Base-by-base conservation (phyloP, 495 filamentous ascomycete genomes). In the Neurospora discreta region DNA sequence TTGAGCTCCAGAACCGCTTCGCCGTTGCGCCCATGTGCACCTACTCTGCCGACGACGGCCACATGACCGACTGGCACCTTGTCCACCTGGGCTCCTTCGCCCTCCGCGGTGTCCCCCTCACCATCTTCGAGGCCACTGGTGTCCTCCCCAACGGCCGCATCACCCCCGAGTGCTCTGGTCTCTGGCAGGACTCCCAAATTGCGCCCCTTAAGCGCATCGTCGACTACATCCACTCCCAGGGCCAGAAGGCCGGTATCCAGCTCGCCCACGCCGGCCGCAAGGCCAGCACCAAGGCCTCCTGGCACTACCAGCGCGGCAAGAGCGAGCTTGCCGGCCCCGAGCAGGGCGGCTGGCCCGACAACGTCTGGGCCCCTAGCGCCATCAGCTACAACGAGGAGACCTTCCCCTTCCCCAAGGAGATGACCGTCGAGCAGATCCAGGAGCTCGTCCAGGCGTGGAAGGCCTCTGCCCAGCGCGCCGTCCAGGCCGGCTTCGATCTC, bases 241-340 rank as follows among this genome's bases (percentile, higher is more conserved):
- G 85, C 73, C 87, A 88, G 73, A 89, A 92, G 76, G 80, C 90
- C 42, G 90, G 86, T 16, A 89, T 94, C 73, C 92, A 94, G 80
- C 84, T 94, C 13, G 89, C 82, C 4, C 92, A 94, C 76, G 90
- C 91, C 26, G 92, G 92, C 16, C 85, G 92, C 58, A 94, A 94
- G 79, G 90, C 87, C 2, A 89, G 87, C 74, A 88, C 84, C 0
- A 76, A 88, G 2, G 83, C 89, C 0, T 90, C 90, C 0, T 93
- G 89, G 90, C 18, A 80, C 77, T 40, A 68, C 68, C 68, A 41
- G 58, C 39, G 71, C 9, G 52, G 67, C 60, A 20, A 68, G 42
- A 75, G 73, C 68, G 81, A 81, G 39, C 77, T 88, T 11, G 84
- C 84, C 13, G 82, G 86, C 1, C 81, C 83, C 10, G 80, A 84